Base-by-base conservation (phyloP, 495 filamentous ascomycete species). In the Talaromyces liani region DNA sequence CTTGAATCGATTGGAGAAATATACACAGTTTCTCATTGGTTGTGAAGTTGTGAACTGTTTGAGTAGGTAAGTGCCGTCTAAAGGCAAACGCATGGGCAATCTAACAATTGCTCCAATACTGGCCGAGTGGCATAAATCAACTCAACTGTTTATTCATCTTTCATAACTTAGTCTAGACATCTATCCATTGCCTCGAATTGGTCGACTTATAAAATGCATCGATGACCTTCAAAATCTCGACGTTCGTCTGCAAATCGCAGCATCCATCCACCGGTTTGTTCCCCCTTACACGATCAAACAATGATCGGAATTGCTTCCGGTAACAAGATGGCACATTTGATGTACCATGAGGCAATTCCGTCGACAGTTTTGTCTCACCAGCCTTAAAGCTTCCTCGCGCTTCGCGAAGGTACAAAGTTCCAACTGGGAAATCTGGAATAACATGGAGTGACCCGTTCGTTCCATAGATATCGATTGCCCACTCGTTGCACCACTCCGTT, bases 181-280 rank as follows among this genome's bases (percentile, higher is more conserved):
- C 58, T 20, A 41, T 29, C 65, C 65, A 66, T 45, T 66, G 65
- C 16, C 58, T 60, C 18, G 65, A 64, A 10, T 36, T 58, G 7
- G 65, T 62, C n/a, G 65, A 66, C 45, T 66, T 66, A 49, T 66
- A 66, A 41, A 64, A 66, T n/a, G 65, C 65, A 56, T 64, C 65
- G 33, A 66, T 64, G 14, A 64, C 62, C 24, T 64, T 64, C 14
- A 66, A 16, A 31, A 66, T 66, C 3, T 61, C 33, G 1, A 66
- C 62, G 31, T 66, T 66, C 4, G 27, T 66, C 20, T 36, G 29
- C 10, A 66, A 18, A 57, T 64, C 65, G 31, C 65, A 66, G 25
- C 62, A 64, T 16, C 58, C 62, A 57, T 59, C 29, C 14, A 25
- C 36, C 3, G 56, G 24, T 8, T 61, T 33, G 1, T 18, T 51